Percentiles rank a stretch among this genome's conserved stretches.
Evolutionary conservation across 140 eudicot genomes (phyloP).

Genomic region (Flaveria floridana): DNA sequence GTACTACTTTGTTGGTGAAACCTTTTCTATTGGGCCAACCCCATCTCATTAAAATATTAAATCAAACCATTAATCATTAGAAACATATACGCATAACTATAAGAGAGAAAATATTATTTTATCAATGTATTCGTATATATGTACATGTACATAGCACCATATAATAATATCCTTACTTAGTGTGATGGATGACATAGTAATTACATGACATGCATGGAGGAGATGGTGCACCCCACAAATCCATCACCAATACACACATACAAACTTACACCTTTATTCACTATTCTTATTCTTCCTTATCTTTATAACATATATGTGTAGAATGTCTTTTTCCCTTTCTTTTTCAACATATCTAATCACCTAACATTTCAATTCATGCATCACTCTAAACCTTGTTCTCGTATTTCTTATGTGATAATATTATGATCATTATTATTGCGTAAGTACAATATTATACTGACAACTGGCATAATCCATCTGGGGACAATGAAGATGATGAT

Average conservation of each 20-base stretch:
- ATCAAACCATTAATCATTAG: slow-evolving; percentile 1
- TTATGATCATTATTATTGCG: slow-evolving; percentile 4
- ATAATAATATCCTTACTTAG: neutral
- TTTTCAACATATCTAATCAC: slow-evolving; percentile 26
- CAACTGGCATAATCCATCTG: slow-evolving; percentile 55
- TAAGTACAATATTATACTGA: slow-evolving; percentile 39
- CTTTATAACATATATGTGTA: slow-evolving; percentile 32
- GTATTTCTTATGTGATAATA: neutral
- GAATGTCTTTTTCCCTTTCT: neutral
- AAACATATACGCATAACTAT: neutral
- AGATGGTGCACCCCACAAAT: slow-evolving; percentile 37
- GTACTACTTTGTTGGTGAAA: slow-evolving; percentile 33
- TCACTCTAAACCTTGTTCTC: slow-evolving; percentile 23
- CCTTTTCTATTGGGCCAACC: slow-evolving; percentile 25
- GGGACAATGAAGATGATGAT: slow-evolving; percentile 41
- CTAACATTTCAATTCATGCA: slow-evolving; percentile 30
- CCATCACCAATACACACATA: slow-evolving; percentile 40
- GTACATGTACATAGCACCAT: neutral
- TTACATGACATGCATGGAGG: slow-evolving; percentile 18
- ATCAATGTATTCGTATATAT: slow-evolving; percentile 8
- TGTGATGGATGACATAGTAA: slow-evolving; percentile 19
- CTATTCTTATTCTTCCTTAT: slow-evolving; percentile 38
- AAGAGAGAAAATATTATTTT: neutral
- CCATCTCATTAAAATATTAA: slow-evolving; percentile 17
- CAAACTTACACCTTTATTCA: slow-evolving; percentile 43